These are phyloP conservation scores for Venturia aucupariae DNA, from an alignment of 2,329 filamentous ascomycete species.

Conservation along the genomic window DNA sequence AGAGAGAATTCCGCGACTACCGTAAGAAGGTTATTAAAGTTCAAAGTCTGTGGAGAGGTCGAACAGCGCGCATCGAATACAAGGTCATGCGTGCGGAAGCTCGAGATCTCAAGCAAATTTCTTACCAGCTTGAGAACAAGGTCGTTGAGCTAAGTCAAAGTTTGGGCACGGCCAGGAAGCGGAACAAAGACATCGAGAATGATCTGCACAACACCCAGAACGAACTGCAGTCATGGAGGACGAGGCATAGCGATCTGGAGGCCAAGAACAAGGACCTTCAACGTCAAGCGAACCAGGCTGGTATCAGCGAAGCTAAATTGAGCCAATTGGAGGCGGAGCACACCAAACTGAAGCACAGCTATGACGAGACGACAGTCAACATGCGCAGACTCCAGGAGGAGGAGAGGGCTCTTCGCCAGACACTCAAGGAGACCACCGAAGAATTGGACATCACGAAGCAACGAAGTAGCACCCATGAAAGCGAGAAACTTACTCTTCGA, in stretches of 20 bases:
- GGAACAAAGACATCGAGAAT: conserved; percentile 80
- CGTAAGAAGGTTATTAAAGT: conserved; percentile 81
- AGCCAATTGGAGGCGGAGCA: conserved; percentile 93
- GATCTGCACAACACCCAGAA: conserved; percentile 94
- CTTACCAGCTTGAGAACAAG: conserved; percentile 99
- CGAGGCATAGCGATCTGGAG: conserved; percentile 81
- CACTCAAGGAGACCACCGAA: conserved; percentile 65
- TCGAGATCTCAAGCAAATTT: conserved; percentile 97
- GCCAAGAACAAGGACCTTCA: conserved; percentile 87
- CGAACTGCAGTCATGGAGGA: conserved; percentile 95
- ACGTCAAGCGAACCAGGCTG: conserved; percentile 92
- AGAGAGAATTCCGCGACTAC: conserved; percentile 78
- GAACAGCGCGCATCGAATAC: conserved; percentile 69
- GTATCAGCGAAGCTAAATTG: conserved; percentile 84
- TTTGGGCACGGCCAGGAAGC: conserved; percentile 80
- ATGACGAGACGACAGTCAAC: conserved; percentile 82
- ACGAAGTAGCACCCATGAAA: conserved; percentile 66
- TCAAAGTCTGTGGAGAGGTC: conserved; percentile 89
- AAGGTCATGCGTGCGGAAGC: conserved; percentile 90
- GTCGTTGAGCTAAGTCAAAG: conserved; percentile 96
- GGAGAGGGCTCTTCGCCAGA: conserved; percentile 76
- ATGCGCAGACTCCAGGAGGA: conserved; percentile 94
- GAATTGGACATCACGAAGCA: conserved; percentile 75
- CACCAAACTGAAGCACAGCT: conserved; percentile 78
- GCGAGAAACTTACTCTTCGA: conserved; percentile 74